A percentile compares a stretch with the other conserved stretches of the same genome.
These are phyloP conservation scores for Diaporthe velutina DNA, from an alignment of 2,329 filamentous ascomycete species.

Conservation along the genomic window DNA sequence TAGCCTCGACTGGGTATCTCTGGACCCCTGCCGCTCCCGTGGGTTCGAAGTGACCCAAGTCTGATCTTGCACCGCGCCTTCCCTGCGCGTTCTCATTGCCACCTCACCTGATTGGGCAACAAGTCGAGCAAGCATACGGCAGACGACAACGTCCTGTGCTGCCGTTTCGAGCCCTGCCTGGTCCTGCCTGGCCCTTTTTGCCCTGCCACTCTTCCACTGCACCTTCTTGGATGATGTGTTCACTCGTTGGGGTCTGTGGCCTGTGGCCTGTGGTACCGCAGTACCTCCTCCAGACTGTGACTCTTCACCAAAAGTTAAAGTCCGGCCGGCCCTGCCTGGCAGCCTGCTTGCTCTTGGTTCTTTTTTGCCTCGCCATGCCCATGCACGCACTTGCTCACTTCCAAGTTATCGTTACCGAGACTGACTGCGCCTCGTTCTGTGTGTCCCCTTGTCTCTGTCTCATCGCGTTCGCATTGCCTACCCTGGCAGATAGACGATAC, in stretches of 20 bases:
- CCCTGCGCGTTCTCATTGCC: conserved; percentile 36
- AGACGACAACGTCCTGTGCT: conserved; percentile 26
- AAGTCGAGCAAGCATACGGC: conserved; percentile 22
- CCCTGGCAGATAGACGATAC: neutral
- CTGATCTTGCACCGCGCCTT: conserved; percentile 36
- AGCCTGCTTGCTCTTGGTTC: neutral
- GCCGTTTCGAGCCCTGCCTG: conserved; percentile 35
- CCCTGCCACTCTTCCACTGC: conserved; percentile 20
- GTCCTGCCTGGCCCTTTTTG: neutral
- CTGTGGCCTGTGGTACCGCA: neutral
- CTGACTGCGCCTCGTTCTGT: conserved; percentile 9
- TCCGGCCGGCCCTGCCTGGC: neutral
- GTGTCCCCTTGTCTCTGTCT: conserved; percentile 11
- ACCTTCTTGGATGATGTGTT: conserved; percentile 18
- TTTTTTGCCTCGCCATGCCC: neutral
- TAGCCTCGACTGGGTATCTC: conserved; percentile 15
- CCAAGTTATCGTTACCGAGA: neutral
- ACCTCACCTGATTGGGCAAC: conserved; percentile 31
- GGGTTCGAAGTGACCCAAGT: conserved; percentile 26
- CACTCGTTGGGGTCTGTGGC: too few species aligned
- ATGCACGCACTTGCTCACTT: neutral
- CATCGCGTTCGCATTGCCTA: neutral
- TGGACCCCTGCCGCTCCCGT: conserved; percentile 13
- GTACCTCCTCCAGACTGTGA: neutral
- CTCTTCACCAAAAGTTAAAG: neutral